Conservation (phyloP, 73 alveolate species). For the Uronychia setigera region DNA sequence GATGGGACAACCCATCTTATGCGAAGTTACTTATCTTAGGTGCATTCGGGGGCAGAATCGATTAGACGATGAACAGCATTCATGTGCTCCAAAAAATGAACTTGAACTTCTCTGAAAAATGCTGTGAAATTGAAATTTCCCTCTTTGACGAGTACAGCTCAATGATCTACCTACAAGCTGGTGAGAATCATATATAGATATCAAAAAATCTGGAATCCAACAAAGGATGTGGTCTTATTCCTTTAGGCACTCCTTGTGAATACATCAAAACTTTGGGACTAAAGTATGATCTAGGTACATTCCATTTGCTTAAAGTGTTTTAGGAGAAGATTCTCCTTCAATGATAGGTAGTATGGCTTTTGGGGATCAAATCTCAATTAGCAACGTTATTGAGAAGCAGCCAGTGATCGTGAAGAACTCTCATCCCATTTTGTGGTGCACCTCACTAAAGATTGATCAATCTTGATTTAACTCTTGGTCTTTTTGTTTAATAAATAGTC, state of each 20-base stretch:
- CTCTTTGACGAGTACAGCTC: neutral
- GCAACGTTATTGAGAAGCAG: neutral
- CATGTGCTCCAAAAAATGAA: neutral
- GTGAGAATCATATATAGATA: neutral
- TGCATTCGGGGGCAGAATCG: neutral
- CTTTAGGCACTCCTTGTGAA: neutral
- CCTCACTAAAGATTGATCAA: neutral
- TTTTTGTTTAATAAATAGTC: neutral
- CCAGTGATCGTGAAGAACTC: neutral
- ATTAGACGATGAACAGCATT: neutral
- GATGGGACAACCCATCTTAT: neutral
- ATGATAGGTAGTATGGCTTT: neutral
- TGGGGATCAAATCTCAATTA: neutral
- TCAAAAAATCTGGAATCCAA: neutral
- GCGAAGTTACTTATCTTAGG: neutral
- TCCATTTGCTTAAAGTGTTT: neutral
- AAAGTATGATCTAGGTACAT: neutral
- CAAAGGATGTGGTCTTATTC: neutral
- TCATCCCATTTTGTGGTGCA: neutral
- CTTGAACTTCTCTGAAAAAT: neutral
- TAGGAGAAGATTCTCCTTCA: neutral
- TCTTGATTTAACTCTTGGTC: neutral
- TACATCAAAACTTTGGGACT: neutral
- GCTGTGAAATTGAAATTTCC: neutral
- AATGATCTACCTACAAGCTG: neutral